Conservation (phyloP, 768 basidiomycete species). For the Calocybe cyanea region DNA sequence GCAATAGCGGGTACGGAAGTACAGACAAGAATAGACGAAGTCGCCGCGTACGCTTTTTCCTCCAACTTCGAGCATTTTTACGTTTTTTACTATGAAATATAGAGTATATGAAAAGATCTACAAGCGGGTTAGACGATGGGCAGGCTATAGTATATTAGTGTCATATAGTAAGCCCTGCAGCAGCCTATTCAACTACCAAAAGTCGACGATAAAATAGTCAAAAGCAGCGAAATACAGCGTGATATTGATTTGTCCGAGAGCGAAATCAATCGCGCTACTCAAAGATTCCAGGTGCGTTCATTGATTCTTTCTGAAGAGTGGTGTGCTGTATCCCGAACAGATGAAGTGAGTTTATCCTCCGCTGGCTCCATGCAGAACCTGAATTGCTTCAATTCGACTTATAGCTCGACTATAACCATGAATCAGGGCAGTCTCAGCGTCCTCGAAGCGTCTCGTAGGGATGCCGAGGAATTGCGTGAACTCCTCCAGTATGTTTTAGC, state of each 20-base stretch:
- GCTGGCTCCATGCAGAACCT: not conserved
- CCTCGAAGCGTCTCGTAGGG: constrained; percentile 21
- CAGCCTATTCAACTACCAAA: not conserved
- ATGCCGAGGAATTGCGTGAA: constrained; percentile 32
- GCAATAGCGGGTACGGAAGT: constrained; percentile 38
- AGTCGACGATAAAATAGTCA: constrained; percentile 29
- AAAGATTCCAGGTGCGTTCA: constrained; percentile 41
- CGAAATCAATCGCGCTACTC: constrained; percentile 40
- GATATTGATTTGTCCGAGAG: constrained; percentile 39
- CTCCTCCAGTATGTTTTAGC: constrained; percentile 37
- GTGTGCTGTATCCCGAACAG: constrained; percentile 12
- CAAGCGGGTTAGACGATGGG: constrained; percentile 35
- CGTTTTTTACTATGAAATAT: not conserved
- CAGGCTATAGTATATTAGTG: constrained; percentile 31
- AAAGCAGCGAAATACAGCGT: constrained; percentile 40
- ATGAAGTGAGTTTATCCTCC: constrained; percentile 20
- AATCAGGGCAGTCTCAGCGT: constrained; percentile 27
- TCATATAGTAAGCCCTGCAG: constrained; percentile 34
- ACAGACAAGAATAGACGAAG: constrained; percentile 36
- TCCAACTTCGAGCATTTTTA: not conserved
- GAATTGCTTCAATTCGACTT: not conserved
- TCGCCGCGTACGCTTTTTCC: constrained; percentile 33
- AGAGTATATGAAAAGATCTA: constrained; percentile 42
- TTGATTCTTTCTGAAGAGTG: not conserved
- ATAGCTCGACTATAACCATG: constrained; percentile 25